Evolutionary conservation across 192 early-diverging fungal genomes (phyloP), one percentile per base, ranked within the genome.

Genomic region (Funneliformis mosseae): DNA sequence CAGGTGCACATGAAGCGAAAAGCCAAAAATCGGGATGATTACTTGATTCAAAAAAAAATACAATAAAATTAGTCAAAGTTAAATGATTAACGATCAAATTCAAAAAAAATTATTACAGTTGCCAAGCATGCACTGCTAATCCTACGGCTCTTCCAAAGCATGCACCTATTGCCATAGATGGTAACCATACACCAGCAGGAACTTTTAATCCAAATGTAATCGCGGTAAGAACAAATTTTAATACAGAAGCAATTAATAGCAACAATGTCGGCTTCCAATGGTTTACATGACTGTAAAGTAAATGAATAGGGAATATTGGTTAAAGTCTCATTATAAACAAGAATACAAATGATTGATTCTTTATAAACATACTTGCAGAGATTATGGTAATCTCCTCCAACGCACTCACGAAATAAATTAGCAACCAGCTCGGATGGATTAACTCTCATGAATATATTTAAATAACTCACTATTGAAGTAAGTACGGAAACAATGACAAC

Each of bases 111-210:
- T 18, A 45, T 63, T 78, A 78, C 77, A 9, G 48, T 43, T 95
- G 94, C 91, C 90, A 92, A 18, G 87, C 78, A 84, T 96, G 92
- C 23, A 97, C 93, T 3, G 92, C 43, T 82, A 99, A 93, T 27
- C 97, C 97, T 39, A 97, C 68, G 8, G 94, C 91, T n/a, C 97
- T 91, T 10, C 97, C 97, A 87, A 97, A 94, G n/a, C 94, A 91
- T 6, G 95, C 97, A 1, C 96, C 96, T 63, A 95, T 93, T 12
- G 90, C 94, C 93, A 97, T 95, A 10, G 94, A 93, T 8, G 96
- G 96, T 72, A 95, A 88, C 78, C 95, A 94, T 76, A 94, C 92
- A 41, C 96, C 96, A 16, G 89, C 91, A 5, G 96, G 96, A 16
- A 97, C 92, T 6, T 89, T 84, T 41, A 92, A 76, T 1, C 94